phyloP scores from a whole-genome alignment of 768 basidiomycete species.

The Mycena haematopus region DNA sequence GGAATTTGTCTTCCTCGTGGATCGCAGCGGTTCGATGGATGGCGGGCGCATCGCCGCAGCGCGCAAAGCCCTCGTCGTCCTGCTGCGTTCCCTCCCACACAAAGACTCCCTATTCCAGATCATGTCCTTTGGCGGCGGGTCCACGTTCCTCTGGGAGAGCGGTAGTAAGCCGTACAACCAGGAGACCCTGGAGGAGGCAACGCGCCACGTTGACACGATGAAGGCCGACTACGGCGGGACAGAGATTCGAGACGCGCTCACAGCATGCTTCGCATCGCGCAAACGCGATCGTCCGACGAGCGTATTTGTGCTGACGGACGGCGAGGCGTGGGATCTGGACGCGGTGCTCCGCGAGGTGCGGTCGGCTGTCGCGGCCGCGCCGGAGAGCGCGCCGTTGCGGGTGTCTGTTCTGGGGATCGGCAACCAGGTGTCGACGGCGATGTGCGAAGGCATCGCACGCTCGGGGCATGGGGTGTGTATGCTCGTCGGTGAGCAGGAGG shows the following conservation, averaged over 20 bases:
- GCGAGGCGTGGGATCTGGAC: conserved; percentile 34
- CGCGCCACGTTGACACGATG: conserved; percentile 38
- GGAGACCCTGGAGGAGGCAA: conserved; percentile 36
- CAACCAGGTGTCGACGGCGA: conserved; percentile 42
- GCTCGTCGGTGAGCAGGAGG: conserved; percentile 43
- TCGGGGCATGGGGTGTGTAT: conserved; percentile 48
- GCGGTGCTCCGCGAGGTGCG: conserved; percentile 21
- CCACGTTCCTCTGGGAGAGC: conserved; percentile 40
- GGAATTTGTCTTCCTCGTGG: conserved; percentile 56
- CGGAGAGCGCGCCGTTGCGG: conserved; percentile 38
- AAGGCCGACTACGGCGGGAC: conserved; percentile 48
- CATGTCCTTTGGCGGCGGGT: conserved; percentile 43
- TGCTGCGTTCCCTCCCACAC: conserved; percentile 47
- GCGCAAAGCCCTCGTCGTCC: conserved; percentile 43
- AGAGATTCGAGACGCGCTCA: conserved; percentile 43
- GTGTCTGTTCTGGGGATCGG: conserved; percentile 58
- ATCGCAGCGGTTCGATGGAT: conserved; percentile 51
- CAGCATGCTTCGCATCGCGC: conserved; percentile 36
- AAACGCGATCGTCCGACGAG: conserved; percentile 39
- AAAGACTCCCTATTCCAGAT: conserved; percentile 48
- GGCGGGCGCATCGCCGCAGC: conserved; percentile 41
- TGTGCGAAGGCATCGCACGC: conserved; percentile 49
- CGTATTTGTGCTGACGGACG: conserved; percentile 57
- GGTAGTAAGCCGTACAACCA: conserved; percentile 33
- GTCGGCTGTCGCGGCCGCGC: conserved; percentile 33